Percentiles rank a stretch among this genome's conserved stretches.
phyloP scores from a whole-genome alignment of 2,329 filamentous ascomycete genomes.

The Fusarium sp. region DNA sequence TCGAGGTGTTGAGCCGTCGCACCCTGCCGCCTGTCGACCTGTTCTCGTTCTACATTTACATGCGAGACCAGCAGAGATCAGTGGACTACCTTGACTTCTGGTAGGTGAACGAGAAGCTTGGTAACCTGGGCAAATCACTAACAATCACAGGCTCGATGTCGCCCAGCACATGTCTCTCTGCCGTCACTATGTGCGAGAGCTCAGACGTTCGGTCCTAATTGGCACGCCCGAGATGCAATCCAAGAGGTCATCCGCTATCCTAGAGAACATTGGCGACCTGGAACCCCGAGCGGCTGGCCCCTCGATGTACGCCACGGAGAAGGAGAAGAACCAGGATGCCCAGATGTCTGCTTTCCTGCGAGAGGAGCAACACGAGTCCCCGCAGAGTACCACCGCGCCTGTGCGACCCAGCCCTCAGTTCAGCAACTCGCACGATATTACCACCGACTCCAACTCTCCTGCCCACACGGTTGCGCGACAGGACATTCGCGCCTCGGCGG shows the following conservation, averaged over 20 bases:
- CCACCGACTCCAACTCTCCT: slow-evolving; percentile 84
- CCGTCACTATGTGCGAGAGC: slow-evolving; percentile 95
- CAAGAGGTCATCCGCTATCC: slow-evolving; percentile 84
- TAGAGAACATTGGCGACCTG: slow-evolving; percentile 80
- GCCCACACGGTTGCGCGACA: slow-evolving; percentile 86
- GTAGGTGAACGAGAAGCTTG: slow-evolving; percentile 62
- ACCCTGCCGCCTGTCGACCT: slow-evolving; percentile 97
- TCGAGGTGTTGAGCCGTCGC: slow-evolving; percentile 92
- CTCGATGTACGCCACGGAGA: slow-evolving; percentile 73
- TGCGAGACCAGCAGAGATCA: slow-evolving; percentile 97
- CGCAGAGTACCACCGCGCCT: slow-evolving; percentile 61
- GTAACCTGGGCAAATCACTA: slow-evolving; percentile 9
- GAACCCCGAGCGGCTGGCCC: slow-evolving; percentile 69
- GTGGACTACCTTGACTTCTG: slow-evolving; percentile 99
- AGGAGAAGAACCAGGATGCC: slow-evolving; percentile 84
- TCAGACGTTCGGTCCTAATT: slow-evolving; percentile 91
- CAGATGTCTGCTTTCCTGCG: slow-evolving; percentile 92
- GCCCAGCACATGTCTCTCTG: slow-evolving; percentile 98
- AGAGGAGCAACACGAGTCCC: slow-evolving; percentile 71
- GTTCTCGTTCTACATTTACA: slow-evolving; percentile 99
- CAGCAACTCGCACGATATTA: slow-evolving; percentile 70
- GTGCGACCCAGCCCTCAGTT: slow-evolving; percentile 66
- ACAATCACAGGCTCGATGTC: slow-evolving; percentile 86
- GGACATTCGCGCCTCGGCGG: slow-evolving; percentile 92
- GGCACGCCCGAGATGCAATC: slow-evolving; percentile 93